Evolutionary conservation across 108 stramenopile genomes (phyloP), one percentile per base, ranked within the genome.

Genomic region (Nitzschia sp.): DNA sequence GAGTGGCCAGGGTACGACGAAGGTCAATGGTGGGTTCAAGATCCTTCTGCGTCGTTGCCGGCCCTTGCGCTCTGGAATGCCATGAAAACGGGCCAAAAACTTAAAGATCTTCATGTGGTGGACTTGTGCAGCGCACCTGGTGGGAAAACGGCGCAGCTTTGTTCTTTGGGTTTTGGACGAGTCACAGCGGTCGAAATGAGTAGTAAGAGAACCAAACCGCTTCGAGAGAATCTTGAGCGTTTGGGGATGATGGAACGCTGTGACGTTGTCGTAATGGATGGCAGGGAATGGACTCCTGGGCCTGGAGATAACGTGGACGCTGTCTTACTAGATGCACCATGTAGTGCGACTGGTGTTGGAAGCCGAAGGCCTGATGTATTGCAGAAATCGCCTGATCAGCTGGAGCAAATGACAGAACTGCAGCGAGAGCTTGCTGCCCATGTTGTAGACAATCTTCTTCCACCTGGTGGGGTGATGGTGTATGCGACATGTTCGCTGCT

Each of bases 51-150:
- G 18, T 85, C 93, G 42, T 59, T 88, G 18, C 88, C 90, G 6
- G 93, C 90, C n/a, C 55, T 86, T 9, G 85, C 84, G 2, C 56
- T 92, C 31, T 71, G 61, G 25, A 80, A 64, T 29, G 72, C 82
- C 2, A 53, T 92, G 27, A 46, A 32, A 6, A 58, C 71, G 17
- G 68, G 15, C 21, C 29, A 35, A 1, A 48, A 69, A 49, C 18
- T 71, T 25, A 6, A 59, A 54, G 68, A 60, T 5, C 33, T 84
- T 19, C 76, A 87, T 54, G 92, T 98, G 1, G 88, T 99, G 3
- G 98, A 99, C 74, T 88, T 97, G 85, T 99, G 98, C 70, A 89
- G 95, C 1, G 91, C 98, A 42, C 98, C 98, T 17, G 98, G 98
- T 4, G 97, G 97, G 1, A 99, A 99, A 69, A 97, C 98, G 0